These are phyloP conservation scores for Termitomyces sp. DNA, from an alignment of 768 basidiomycete species.

Conservation along the genomic window DNA sequence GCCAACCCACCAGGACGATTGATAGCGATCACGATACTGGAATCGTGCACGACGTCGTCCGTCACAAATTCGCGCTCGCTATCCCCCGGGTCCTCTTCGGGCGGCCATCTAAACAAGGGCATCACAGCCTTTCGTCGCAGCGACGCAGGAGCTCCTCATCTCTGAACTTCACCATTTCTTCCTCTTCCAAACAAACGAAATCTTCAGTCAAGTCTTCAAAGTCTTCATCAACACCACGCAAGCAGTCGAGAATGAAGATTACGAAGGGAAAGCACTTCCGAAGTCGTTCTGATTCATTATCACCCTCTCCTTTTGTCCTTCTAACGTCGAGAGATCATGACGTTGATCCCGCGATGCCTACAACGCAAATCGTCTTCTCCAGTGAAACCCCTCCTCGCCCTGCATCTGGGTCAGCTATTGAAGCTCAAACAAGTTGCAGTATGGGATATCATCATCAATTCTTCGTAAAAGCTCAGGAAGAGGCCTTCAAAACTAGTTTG, in stretches of 20 bases:
- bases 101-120: not conserved
- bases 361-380: not conserved
- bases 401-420: not conserved
- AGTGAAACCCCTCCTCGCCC: not conserved
- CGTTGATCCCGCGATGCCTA: not conserved
- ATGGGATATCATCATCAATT: slow-evolving; percentile 20
- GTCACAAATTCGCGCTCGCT: slow-evolving; percentile 6
- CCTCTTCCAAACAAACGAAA: not conserved
- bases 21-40: slow-evolving; percentile 1
- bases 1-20: not conserved
- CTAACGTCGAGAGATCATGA: slow-evolving; percentile 1
- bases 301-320: slow-evolving; percentile 8
- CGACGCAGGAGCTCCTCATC: not conserved
- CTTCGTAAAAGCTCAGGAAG: slow-evolving; percentile 8
- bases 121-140: not conserved
- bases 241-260: not conserved
- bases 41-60: not conserved
- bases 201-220: not conserved
- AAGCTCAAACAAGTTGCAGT: not conserved
- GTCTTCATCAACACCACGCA: not conserved
- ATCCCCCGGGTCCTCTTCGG: slow-evolving; percentile 9
- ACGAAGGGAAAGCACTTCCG: not conserved
- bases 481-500: not conserved
- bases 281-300: slow-evolving; percentile 2
- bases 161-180: not conserved